Evolutionary conservation across 257 asterid species (phyloP).

Genomic region (Leonotis leonurus): DNA sequence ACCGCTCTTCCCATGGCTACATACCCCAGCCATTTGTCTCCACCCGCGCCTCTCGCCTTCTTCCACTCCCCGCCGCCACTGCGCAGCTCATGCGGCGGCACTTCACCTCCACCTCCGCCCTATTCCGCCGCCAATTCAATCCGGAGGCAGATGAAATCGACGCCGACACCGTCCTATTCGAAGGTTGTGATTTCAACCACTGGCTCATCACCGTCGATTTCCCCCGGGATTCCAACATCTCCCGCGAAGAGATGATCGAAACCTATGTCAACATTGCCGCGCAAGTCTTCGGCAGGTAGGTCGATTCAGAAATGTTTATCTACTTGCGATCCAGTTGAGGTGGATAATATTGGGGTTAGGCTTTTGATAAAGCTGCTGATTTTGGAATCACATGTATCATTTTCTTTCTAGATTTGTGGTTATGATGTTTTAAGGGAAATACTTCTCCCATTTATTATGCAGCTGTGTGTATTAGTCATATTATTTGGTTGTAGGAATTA

Average conservation of each 20-base stretch:
- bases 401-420: background rate
- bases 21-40: constrained; percentile 12
- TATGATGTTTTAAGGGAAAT: background rate
- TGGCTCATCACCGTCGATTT: constrained; percentile 86
- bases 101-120: constrained; percentile 39
- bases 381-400: background rate
- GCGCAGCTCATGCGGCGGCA: constrained; percentile 26
- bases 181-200: constrained; percentile 96
- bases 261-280: constrained; percentile 71
- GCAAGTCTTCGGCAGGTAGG: constrained; percentile 79
- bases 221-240: constrained; percentile 40
- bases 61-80: constrained; percentile 15
- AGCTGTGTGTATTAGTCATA: background rate
- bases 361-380: background rate
- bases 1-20: constrained; percentile 21
- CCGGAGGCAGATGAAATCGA: constrained; percentile 50
- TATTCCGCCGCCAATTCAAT: constrained; percentile 33
- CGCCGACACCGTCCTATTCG: constrained; percentile 80
- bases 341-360: background rate
- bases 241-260: constrained; percentile 68
- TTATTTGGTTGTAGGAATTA: background rate
- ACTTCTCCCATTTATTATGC: background rate
- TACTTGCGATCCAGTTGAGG: background rate
- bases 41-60: constrained; percentile 4
- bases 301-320: background rate